Percentiles rank a stretch among this genome's conserved stretches.
phyloP scores from a whole-genome alignment of 179 eudicot species.

The Actinidia arguta region DNA sequence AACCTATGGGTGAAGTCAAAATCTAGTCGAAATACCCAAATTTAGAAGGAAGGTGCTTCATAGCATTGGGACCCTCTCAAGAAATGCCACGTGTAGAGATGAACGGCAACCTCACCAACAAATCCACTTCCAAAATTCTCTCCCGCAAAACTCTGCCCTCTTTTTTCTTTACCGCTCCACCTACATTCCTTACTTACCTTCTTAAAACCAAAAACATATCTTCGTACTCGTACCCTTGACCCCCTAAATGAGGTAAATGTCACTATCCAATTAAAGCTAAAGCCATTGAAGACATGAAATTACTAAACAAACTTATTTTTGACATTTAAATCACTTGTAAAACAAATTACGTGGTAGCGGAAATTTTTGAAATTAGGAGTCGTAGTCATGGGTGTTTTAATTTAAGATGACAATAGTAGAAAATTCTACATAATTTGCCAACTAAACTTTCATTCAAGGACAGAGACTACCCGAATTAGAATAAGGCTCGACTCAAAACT shows the following conservation, averaged over 20 bases:
- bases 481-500: background rate
- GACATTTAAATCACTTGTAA: too few relatives aligned
- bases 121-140: slow-evolving; percentile 1
- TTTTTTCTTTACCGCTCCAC: slow-evolving; percentile 12
- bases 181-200: background rate
- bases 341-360: too few relatives aligned
- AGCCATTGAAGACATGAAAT: too few relatives aligned
- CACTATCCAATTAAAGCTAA: too few relatives aligned
- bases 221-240: too few relatives aligned
- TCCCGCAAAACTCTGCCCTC: background rate
- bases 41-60: background rate
- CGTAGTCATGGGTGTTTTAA: too few relatives aligned
- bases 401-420: too few relatives aligned
- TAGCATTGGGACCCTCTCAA: background rate
- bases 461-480: background rate
- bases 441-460: background rate
- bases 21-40: background rate
- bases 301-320: too few relatives aligned
- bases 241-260: too few relatives aligned
- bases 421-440: too few relatives aligned
- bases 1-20: slow-evolving; percentile 9
- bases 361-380: too few relatives aligned
- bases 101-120: slow-evolving; percentile 6
- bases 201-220: too few relatives aligned
- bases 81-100: background rate